Evolutionary conservation across 2,329 filamentous ascomycete species (phyloP).

Genomic region (Raffaelea albimanens): DNA sequence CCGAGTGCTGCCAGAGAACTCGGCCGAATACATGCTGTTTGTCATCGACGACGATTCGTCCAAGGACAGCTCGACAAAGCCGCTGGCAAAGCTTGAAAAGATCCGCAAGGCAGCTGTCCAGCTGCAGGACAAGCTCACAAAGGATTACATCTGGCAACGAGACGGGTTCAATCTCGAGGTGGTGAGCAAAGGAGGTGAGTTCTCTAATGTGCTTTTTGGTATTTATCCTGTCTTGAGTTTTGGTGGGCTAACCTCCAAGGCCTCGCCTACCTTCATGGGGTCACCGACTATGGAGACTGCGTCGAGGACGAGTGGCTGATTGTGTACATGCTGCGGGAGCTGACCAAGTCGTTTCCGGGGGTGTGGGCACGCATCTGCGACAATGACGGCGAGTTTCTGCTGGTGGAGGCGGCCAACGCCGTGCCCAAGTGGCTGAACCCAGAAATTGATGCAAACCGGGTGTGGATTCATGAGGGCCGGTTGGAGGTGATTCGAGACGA

Average conservation of each 20-base stretch:
- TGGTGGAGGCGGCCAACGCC: constrained; percentile 85
- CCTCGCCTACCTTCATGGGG: constrained; percentile 59
- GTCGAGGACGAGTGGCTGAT: constrained; percentile 97
- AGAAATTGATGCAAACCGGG: constrained; percentile 75
- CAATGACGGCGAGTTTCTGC: constrained; percentile 87
- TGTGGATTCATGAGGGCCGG: constrained; percentile 72
- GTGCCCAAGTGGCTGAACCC: constrained; percentile 87
- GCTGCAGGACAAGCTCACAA: constrained; percentile 55
- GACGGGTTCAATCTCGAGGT: constrained; percentile 66
- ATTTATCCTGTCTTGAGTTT: background rate
- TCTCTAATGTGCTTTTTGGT: background rate
- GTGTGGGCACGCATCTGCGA: constrained; percentile 80
- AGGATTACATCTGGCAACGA: constrained; percentile 91
- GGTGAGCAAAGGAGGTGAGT: constrained; percentile 48
- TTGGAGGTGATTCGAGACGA: constrained; percentile 8
- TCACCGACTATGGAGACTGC: constrained; percentile 84
- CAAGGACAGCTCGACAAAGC: constrained; percentile 36
- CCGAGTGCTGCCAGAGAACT: constrained; percentile 60
- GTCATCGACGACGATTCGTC: constrained; percentile 46
- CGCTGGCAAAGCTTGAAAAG: constrained; percentile 57
- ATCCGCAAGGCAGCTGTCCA: constrained; percentile 60
- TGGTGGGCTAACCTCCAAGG: constrained; percentile 25
- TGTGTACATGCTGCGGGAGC: constrained; percentile 75
- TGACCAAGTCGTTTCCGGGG: constrained; percentile 62
- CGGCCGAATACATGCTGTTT: constrained; percentile 76